Conservation (phyloP, 306 rosid species). For the Comarum palustre region DNA sequence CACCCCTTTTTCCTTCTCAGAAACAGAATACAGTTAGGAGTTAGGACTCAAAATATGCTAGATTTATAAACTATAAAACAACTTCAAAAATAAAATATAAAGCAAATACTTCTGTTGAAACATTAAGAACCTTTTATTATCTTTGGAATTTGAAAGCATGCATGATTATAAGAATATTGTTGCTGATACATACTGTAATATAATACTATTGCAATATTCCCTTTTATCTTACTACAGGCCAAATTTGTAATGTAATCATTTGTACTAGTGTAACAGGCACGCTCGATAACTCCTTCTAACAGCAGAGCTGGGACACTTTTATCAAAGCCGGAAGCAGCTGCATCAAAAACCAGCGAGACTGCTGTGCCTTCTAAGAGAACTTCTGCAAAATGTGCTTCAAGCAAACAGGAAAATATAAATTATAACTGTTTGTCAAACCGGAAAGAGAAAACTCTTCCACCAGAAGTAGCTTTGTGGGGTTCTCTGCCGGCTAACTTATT, state of each 20-base stretch:
- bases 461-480: constrained; percentile 58
- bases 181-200: background rate
- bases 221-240: background rate
- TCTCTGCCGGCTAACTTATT: constrained; percentile 64
- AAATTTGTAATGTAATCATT: constrained; percentile 24
- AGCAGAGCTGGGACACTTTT: constrained; percentile 45
- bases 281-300: constrained; percentile 27
- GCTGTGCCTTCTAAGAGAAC: constrained; percentile 33
- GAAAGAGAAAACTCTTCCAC: constrained; percentile 37
- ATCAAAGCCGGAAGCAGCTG: constrained; percentile 44
- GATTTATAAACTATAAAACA: no score
- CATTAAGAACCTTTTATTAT: background rate
- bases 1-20: constrained; percentile 12
- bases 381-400: constrained; percentile 39
- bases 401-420: constrained; percentile 60
- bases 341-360: constrained; percentile 41
- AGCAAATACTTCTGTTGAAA: background rate
- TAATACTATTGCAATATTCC: background rate
- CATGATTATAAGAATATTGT: background rate
- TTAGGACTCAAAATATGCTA: background rate
- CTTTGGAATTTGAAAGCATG: constrained; percentile 3
- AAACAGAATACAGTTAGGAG: background rate
- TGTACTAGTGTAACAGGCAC: constrained; percentile 45
- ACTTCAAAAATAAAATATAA: no score
- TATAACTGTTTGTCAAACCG: constrained; percentile 36